Evolutionary conservation across 2,329 filamentous ascomycete genomes (phyloP).

Genomic region (Lizonia empirigonia): DNA sequence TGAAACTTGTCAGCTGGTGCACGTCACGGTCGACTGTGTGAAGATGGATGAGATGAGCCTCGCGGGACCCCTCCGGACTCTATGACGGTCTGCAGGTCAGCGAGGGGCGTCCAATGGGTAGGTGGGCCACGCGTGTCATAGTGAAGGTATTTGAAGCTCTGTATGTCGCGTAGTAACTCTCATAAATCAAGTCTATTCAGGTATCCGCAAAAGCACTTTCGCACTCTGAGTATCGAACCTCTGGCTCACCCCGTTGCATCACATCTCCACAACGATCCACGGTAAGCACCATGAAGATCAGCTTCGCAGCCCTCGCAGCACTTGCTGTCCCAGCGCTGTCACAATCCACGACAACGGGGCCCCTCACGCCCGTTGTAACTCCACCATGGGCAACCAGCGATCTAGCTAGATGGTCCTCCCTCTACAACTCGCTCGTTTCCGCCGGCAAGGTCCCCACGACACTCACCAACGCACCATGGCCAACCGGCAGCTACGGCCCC

Average conservation of each 20-base stretch:
- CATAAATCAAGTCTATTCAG: not conserved
- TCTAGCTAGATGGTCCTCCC: conserved; percentile 29
- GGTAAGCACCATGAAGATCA: conserved; percentile 7
- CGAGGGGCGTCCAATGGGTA: conserved; percentile 9
- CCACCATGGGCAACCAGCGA: conserved; percentile 33
- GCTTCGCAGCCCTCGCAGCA: conserved; percentile 11
- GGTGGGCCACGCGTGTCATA: conserved; percentile 13
- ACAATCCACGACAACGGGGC: conserved; percentile 3
- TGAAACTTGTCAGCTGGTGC: conserved; percentile 16
- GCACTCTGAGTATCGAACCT: too few relatives aligned
- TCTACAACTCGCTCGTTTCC: conserved; percentile 36
- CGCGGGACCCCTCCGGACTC: conserved; percentile 21
- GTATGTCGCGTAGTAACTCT: not conserved
- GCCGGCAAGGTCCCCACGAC: conserved; percentile 35
- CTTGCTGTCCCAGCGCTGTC: not conserved
- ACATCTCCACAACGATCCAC: not conserved
- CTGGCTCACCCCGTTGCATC: too few relatives aligned
- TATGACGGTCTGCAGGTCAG: conserved; percentile 9
- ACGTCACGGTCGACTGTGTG: conserved; percentile 2
- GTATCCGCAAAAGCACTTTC: too few relatives aligned
- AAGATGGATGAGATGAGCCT: conserved; percentile 13
- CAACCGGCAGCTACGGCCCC: conserved; percentile 31
- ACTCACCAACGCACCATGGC: conserved; percentile 30
- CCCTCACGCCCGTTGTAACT: conserved; percentile 3
- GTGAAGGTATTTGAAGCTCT: conserved; percentile 9